Conservation (phyloP, 2,329 filamentous ascomycete genomes). For the Penicillium brasilianum region DNA sequence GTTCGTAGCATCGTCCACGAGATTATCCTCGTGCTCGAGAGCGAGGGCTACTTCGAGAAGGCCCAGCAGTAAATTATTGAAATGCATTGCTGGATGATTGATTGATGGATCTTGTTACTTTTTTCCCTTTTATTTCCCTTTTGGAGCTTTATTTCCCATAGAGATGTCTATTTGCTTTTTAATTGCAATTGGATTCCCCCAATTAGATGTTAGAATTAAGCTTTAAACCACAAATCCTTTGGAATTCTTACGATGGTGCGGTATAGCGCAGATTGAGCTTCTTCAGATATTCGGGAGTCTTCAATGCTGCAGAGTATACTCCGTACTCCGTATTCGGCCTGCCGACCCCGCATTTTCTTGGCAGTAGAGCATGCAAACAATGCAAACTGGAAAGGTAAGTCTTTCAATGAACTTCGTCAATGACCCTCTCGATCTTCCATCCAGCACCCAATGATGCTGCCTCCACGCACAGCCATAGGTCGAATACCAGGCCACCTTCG, state of each 20-base stretch:
- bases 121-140: slow-evolving; percentile 23
- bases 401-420: neutral
- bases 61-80: slow-evolving; percentile 30
- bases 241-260: neutral
- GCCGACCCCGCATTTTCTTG: neutral
- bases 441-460: slow-evolving; percentile 35
- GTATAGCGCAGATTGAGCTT: no score
- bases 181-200: slow-evolving; percentile 34
- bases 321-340: no score
- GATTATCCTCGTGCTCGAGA: slow-evolving; percentile 92
- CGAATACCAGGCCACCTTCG: slow-evolving; percentile 49
- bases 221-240: neutral
- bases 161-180: slow-evolving; percentile 27
- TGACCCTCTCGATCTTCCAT: neutral
- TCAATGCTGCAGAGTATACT: no score
- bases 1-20: slow-evolving; percentile 95
- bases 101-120: slow-evolving; percentile 10
- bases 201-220: slow-evolving; percentile 20
- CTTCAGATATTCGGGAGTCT: no score
- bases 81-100: slow-evolving; percentile 14
- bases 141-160: slow-evolving; percentile 28
- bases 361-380: neutral
- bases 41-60: slow-evolving; percentile 81
- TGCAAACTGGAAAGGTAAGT: neutral
- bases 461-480: slow-evolving; percentile 40